Conservation (phyloP, 2,329 filamentous ascomycete genomes). For the Verticillium klebahnii region DNA sequence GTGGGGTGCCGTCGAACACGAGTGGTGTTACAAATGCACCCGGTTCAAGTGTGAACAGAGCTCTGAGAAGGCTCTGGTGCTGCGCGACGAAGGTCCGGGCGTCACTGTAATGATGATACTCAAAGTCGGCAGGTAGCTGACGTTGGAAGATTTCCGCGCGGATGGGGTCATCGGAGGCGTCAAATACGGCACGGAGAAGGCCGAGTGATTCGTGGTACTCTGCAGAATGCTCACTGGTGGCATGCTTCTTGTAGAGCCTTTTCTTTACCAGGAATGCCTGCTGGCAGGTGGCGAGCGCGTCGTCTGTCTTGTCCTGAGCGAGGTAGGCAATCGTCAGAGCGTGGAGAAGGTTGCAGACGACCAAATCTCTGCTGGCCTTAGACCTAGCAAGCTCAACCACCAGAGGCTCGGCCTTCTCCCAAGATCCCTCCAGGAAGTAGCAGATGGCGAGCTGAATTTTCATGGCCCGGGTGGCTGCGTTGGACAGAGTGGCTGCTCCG, state of each 20-base stretch:
- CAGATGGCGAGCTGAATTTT: slow-evolving; percentile 17
- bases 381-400: slow-evolving; percentile 9
- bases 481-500: not conserved
- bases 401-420: slow-evolving; percentile 15
- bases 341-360: slow-evolving; percentile 18
- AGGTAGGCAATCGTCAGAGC: slow-evolving; percentile 17
- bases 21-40: not conserved
- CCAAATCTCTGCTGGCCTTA: slow-evolving; percentile 9
- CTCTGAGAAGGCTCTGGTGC: not conserved
- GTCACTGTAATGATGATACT: not conserved
- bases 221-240: not conserved
- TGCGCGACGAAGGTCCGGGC: not conserved
- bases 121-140: slow-evolving; percentile 5
- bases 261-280: slow-evolving; percentile 12
- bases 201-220: slow-evolving; percentile 17
- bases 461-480: slow-evolving; percentile 8
- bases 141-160: slow-evolving; percentile 17
- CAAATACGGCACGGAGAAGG: slow-evolving; percentile 17
- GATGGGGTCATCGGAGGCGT: slow-evolving; percentile 17
- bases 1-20: not conserved
- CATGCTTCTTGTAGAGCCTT: slow-evolving; percentile 12
- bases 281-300: slow-evolving; percentile 15
- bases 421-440: slow-evolving; percentile 16
- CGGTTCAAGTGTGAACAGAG: not conserved
- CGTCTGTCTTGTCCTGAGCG: slow-evolving; percentile 15